phyloP scores from a whole-genome alignment of 305 asterid species.

The Nicotiana rustica region DNA sequence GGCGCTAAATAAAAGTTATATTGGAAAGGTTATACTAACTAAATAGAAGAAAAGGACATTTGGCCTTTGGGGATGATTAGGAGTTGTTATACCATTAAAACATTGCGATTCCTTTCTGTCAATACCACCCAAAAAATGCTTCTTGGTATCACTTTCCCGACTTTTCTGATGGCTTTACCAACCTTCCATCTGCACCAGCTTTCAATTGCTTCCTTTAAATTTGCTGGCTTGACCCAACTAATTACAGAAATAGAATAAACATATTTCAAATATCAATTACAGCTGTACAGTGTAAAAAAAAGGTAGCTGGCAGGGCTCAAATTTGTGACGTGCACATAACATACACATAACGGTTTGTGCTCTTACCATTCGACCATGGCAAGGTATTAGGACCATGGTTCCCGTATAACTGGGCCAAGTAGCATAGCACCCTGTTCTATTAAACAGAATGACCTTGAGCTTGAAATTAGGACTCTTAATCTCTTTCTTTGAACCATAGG shows the following conservation, averaged over 20 bases:
- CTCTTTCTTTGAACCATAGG: not conserved
- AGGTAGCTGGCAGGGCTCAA: too few relatives aligned
- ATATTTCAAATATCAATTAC: not conserved
- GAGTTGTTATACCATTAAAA: not conserved
- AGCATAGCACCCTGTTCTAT: not conserved
- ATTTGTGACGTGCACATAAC: too few relatives aligned
- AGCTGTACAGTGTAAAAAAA: not conserved
- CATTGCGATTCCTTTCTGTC: too few relatives aligned
- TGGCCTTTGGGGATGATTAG: not conserved
- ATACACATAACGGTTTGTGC: too few relatives aligned
- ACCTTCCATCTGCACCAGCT: constrained; percentile 1
- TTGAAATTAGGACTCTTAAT: not conserved
- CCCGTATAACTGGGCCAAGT: not conserved
- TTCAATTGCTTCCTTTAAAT: not conserved
- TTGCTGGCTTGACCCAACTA: not conserved
- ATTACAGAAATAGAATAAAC: not conserved
- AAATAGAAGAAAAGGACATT: not conserved
- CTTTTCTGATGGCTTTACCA: constrained; percentile 5
- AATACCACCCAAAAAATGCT: not conserved
- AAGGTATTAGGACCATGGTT: not conserved
- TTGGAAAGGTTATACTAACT: not conserved
- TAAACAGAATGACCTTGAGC: too few relatives aligned
- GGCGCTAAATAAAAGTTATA: not conserved
- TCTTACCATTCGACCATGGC: too few relatives aligned
- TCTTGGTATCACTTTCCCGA: not conserved